Conservation (phyloP, 176 grass and related monocot species). For the Saccharum spontaneum region DNA sequence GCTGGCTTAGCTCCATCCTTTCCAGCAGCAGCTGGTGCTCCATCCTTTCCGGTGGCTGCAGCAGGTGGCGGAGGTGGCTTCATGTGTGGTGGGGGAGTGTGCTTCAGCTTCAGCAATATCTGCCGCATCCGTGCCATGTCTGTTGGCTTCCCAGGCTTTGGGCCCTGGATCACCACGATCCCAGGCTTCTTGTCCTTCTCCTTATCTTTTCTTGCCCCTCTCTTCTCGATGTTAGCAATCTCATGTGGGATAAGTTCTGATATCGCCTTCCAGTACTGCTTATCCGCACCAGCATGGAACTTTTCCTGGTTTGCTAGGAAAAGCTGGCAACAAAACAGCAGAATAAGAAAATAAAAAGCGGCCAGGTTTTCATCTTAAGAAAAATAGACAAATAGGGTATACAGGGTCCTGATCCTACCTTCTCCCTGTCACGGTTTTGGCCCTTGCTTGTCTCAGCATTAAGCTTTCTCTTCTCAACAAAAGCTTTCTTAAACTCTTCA, state of each 20-base stretch:
- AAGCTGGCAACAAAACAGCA: constrained; percentile 34
- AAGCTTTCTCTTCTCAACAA: constrained; percentile 73
- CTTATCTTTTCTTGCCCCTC: constrained; percentile 68
- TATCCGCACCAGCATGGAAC: constrained; percentile 67
- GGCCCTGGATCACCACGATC: constrained; percentile 72
- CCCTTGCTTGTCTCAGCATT: constrained; percentile 63
- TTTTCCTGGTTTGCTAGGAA: constrained; percentile 82
- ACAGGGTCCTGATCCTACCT: constrained; percentile 33
- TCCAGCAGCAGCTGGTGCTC: background rate
- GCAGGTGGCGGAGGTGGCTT: constrained; percentile 49
- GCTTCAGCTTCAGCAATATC: constrained; percentile 82
- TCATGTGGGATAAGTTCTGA: constrained; percentile 83
- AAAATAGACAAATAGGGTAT: background rate
- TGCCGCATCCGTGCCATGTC: constrained; percentile 85
- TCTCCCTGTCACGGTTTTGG: constrained; percentile 82
- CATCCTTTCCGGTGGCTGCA: constrained; percentile 36
- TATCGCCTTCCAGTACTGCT: constrained; percentile 97
- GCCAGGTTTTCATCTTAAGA: background rate
- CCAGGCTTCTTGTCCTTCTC: constrained; percentile 77
- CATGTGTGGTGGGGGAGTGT: constrained; percentile 71
- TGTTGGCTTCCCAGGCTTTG: constrained; percentile 79
- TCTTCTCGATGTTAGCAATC: constrained; percentile 86
- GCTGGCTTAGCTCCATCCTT: constrained; percentile 42
- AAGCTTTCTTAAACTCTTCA: constrained; percentile 67
- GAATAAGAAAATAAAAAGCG: background rate